Base-by-base conservation (phyloP, 208 protist species). In the Acanthamoeba polyphaga region DNA sequence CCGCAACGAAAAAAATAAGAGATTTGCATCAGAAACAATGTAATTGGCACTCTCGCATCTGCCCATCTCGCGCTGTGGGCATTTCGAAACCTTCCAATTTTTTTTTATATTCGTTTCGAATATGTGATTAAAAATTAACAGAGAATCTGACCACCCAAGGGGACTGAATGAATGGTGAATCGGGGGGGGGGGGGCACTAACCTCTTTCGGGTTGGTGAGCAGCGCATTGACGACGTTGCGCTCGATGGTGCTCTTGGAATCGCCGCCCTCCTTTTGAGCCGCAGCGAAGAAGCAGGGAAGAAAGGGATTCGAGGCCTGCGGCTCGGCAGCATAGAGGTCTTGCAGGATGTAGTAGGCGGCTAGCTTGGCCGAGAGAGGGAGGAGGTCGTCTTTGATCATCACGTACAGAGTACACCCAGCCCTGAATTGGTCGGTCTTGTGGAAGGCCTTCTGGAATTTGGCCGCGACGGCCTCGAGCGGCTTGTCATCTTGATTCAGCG, bases 281-380 rank as follows among this genome's bases (percentile, higher is more conserved):
- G 87, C 43, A 74, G 58, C 66, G 87, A 92, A 46, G 87, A 92
- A 92, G 87, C 58, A 78, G 12, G 87, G 87, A 32, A 93, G 53
- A 38, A 93, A 93, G 38, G 88, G 88, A 53, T 93, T 93, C 7
- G 88, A 7, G 29, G 90, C n/a, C 10, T 27, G 70, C 2, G 62
- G 70, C 24, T 58, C 70, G 51, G n/a, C 9, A 15, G 38, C 24
- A 27, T 94, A 94, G 43, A 94, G 90, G 70, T 84, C 70, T 13
- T 84, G 53, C 3, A 94, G 90, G 68, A 94, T 51, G 72, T 94
- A 94, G 58, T 72, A 94, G 70, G 90, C 90, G 24, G 70, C 90
- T 3, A 94, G 62, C 17, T 68, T 78, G 70, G n/a, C 53, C 34
- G 70, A 66, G 32, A 84, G 68, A 15, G 46, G 46, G 17, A 94